These are phyloP conservation scores for Penicillium sclerotiorum DNA, from an alignment of 2,329 filamentous ascomycete genomes.

Conservation along the genomic window DNA sequence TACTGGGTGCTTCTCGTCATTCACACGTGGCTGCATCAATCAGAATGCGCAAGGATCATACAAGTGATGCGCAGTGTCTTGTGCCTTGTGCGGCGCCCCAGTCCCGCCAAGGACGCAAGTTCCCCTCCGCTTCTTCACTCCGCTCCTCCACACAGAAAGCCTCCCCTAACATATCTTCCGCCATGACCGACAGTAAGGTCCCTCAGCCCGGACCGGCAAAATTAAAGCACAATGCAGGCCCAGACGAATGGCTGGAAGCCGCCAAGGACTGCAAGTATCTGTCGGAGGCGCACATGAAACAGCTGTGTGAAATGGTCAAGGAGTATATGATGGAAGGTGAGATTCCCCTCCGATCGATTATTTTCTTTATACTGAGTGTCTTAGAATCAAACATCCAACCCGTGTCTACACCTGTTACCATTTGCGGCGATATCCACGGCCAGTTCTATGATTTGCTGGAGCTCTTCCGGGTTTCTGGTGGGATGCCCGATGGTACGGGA, in stretches of 20 bases:
- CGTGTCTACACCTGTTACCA: slow-evolving; percentile 92
- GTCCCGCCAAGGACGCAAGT: slow-evolving; percentile 18
- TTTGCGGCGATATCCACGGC: slow-evolving; percentile 97
- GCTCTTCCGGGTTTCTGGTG: slow-evolving; percentile 92
- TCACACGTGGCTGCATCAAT: too few species aligned
- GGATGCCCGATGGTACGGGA: slow-evolving; percentile 85
- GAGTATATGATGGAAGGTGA: slow-evolving; percentile 97
- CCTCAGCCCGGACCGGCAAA: slow-evolving; percentile 91
- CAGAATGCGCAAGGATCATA: not conserved
- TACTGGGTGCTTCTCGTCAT: too few species aligned
- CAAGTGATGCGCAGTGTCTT: slow-evolving; percentile 19
- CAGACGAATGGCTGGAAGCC: slow-evolving; percentile 95
- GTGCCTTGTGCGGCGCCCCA: slow-evolving; percentile 18
- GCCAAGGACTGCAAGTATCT: slow-evolving; percentile 97
- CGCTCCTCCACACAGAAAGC: slow-evolving; percentile 3
- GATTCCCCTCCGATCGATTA: not conserved
- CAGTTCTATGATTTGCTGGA: slow-evolving; percentile 98
- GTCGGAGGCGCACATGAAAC: slow-evolving; percentile 96
- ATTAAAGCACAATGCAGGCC: slow-evolving; percentile 77
- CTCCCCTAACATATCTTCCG: slow-evolving; percentile 13
- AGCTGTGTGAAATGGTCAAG: slow-evolving; percentile 97
- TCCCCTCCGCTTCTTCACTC: slow-evolving; percentile 16
- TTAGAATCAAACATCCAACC: slow-evolving; percentile 97
- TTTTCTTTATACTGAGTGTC: not conserved
- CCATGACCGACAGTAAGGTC: slow-evolving; percentile 58